Evolutionary conservation across 306 rosid genomes (phyloP).

Genomic region (Heteromeles arbutifolia): DNA sequence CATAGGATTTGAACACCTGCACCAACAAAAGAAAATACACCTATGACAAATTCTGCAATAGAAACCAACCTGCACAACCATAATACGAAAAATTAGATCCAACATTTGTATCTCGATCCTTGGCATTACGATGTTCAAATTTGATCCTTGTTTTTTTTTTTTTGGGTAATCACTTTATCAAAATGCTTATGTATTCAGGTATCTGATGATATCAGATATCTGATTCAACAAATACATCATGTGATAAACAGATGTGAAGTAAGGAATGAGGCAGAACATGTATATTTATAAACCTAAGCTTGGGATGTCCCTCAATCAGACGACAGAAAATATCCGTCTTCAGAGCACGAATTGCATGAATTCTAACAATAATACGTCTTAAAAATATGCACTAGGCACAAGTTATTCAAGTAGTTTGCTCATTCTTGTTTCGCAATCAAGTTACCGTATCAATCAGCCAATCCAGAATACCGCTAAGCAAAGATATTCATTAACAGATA

Average conservation of each 20-base stretch:
- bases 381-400: too few relatives aligned
- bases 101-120: neutral
- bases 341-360: too few relatives aligned
- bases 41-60: neutral
- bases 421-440: neutral
- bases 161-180: neutral
- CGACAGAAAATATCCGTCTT: too few relatives aligned
- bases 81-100: neutral
- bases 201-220: neutral
- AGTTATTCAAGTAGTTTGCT: neutral
- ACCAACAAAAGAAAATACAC: slow-evolving; percentile 17
- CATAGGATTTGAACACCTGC: slow-evolving; percentile 82
- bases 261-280: neutral
- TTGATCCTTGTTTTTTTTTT: neutral
- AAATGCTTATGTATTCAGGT: neutral
- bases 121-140: neutral
- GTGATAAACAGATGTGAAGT: neutral
- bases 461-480: neutral
- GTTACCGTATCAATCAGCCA: too few relatives aligned
- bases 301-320: too few relatives aligned
- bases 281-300: neutral
- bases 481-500: neutral
- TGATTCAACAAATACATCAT: neutral
- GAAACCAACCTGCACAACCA: neutral
- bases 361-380: too few relatives aligned